A percentile compares a stretch with the other conserved stretches of the same genome.
These are phyloP conservation scores for Ophiostoma sp. DNA, from an alignment of 2,329 filamentous ascomycete species.

Conservation along the genomic window DNA sequence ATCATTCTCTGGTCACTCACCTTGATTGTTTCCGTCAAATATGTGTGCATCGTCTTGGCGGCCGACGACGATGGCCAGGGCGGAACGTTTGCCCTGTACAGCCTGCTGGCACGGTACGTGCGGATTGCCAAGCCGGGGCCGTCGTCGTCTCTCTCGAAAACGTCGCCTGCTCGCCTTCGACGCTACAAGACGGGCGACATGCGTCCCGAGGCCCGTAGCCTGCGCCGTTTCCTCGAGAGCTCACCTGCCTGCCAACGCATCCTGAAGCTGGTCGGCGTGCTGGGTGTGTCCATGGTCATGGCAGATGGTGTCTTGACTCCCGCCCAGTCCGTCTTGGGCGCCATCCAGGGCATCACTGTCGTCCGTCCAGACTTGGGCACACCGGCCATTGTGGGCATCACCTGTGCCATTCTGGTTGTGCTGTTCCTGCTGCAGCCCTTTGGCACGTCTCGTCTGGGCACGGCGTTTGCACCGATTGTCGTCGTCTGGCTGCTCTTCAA, in stretches of 20 bases:
- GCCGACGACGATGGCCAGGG: conserved; percentile 72
- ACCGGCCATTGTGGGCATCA: conserved; percentile 61
- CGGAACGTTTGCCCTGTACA: conserved; percentile 64
- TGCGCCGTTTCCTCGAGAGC: conserved; percentile 60
- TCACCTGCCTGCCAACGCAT: conserved; percentile 52
- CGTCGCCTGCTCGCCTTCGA: conserved; percentile 47
- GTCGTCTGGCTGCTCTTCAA: conserved; percentile 68
- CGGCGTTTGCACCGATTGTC: conserved; percentile 64
- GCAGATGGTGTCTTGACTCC: conserved; percentile 64
- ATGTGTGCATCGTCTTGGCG: conserved; percentile 63
- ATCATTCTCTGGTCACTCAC: conserved; percentile 70
- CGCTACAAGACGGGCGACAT: conserved; percentile 60
- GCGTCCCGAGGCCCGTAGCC: conserved; percentile 48
- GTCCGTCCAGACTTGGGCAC: conserved; percentile 57
- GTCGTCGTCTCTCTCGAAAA: conserved; percentile 39
- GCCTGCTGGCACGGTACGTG: conserved; percentile 61
- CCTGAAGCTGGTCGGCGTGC: conserved; percentile 62
- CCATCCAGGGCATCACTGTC: conserved; percentile 64
- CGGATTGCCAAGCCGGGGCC: conserved; percentile 63
- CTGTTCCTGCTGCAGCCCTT: conserved; percentile 67
- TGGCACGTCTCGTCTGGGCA: conserved; percentile 61
- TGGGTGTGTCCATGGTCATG: conserved; percentile 69
- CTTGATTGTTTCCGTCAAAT: conserved; percentile 69
- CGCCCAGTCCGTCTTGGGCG: conserved; percentile 68
- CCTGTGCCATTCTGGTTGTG: conserved; percentile 63